Evolutionary conservation across 441 rosid genomes (phyloP).

Genomic region (Corymbia calophylla): DNA sequence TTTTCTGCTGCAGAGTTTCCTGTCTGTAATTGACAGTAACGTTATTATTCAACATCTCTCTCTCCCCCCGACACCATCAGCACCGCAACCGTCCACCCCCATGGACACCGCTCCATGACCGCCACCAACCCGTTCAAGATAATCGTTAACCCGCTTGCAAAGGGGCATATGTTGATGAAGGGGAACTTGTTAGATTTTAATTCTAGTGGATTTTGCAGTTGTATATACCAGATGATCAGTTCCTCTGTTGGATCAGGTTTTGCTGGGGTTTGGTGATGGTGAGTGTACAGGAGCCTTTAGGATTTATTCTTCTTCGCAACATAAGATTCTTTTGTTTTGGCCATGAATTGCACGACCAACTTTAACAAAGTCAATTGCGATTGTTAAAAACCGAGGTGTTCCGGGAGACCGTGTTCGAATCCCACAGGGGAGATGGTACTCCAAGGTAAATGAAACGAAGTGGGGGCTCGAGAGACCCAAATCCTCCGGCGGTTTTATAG

Average conservation of each 20-base stretch:
- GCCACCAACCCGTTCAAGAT: not conserved
- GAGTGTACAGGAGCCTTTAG: not conserved
- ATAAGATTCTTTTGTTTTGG: not conserved
- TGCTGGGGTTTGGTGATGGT: no score
- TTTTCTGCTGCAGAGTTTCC: not conserved
- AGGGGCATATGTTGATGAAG: not conserved
- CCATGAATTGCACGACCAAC: not conserved
- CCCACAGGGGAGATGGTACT: not conserved
- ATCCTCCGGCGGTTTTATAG: not conserved
- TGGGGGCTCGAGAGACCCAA: not conserved
- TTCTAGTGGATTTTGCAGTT: not conserved
- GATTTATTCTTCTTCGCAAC: not conserved
- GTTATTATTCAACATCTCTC: not conserved
- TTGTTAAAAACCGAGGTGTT: not conserved
- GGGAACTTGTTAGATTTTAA: not conserved
- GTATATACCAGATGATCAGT: not conserved
- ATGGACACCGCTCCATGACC: not conserved
- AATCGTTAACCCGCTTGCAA: not conserved
- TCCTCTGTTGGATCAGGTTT: not conserved
- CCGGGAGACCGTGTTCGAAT: not conserved
- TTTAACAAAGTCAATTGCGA: not conserved
- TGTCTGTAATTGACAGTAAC: no score
- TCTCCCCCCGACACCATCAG: not conserved
- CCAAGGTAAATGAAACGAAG: not conserved
- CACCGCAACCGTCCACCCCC: not conserved